Conservation (phyloP, 305 asterid species). For the Fraxinus angustifolia region DNA sequence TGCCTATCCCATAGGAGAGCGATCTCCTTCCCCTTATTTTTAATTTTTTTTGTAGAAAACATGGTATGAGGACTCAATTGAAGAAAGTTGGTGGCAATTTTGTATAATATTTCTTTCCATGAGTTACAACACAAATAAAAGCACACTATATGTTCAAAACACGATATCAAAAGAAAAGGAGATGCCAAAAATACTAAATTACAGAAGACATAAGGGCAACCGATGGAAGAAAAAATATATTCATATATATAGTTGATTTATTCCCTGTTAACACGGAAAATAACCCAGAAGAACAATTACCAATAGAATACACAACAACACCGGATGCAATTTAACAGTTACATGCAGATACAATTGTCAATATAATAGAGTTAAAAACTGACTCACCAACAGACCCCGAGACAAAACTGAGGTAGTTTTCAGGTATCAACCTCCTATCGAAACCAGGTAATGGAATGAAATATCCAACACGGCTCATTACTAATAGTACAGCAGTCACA, state of each 20-base stretch:
- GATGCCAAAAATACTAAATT: background rate
- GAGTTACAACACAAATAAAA: background rate
- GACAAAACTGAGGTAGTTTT: slow-evolving; percentile 78
- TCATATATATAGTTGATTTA: background rate
- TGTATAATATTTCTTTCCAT: background rate
- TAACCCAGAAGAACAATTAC: background rate
- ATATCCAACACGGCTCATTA: slow-evolving; percentile 84
- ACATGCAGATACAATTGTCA: background rate
- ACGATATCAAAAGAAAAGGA: background rate
- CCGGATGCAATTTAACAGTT: slow-evolving; percentile 3
- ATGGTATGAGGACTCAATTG: background rate
- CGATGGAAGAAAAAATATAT: background rate
- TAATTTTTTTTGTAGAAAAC: background rate
- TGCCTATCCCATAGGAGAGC: background rate
- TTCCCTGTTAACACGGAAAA: slow-evolving; percentile 9
- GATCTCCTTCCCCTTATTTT: background rate
- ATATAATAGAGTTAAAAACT: background rate
- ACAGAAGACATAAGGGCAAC: background rate
- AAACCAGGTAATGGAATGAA: slow-evolving; percentile 97
- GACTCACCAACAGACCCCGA: slow-evolving; percentile 84
- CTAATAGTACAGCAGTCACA: slow-evolving; percentile 71
- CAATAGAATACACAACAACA: background rate
- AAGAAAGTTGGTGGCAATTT: background rate
- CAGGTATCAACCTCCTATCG: slow-evolving; percentile 89
- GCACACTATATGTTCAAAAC: background rate